Evolutionary conservation across 1,284 basidiomycete species (phyloP).

Genomic region (Marasmius sp.): DNA sequence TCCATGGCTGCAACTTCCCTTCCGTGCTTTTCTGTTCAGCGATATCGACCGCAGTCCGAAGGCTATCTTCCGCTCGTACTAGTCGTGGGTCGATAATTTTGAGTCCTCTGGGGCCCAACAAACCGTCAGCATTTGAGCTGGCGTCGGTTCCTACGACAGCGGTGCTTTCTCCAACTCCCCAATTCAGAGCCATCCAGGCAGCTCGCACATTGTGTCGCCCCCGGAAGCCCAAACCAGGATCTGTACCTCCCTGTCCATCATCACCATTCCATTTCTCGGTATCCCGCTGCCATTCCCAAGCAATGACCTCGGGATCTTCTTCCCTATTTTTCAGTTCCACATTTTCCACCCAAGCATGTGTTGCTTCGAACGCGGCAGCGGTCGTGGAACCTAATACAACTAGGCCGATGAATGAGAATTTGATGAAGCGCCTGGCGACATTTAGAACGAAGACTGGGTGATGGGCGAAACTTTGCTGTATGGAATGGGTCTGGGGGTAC

Average conservation of each 20-base stretch:
- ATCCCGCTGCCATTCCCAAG: slow-evolving; percentile 77
- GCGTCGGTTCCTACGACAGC: slow-evolving; percentile 39
- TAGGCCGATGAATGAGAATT: slow-evolving; percentile 31
- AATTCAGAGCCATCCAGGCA: slow-evolving; percentile 78
- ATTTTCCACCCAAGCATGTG: slow-evolving; percentile 74
- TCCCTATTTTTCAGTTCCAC: slow-evolving; percentile 51
- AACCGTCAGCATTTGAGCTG: slow-evolving; percentile 30
- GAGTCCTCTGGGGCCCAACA: slow-evolving; percentile 35
- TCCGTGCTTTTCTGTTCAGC: slow-evolving; percentile 38
- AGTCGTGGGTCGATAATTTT: slow-evolving; percentile 52
- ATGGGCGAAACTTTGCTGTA: slow-evolving; percentile 30
- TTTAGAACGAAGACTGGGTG: slow-evolving; percentile 31
- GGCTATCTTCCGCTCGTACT: slow-evolving; percentile 52
- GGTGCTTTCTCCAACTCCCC: slow-evolving; percentile 55
- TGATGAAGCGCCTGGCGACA: slow-evolving; percentile 30
- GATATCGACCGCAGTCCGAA: slow-evolving; percentile 50
- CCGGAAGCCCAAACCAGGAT: slow-evolving; percentile 64
- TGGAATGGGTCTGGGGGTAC: slow-evolving; percentile 13
- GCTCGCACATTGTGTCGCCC: slow-evolving; percentile 68
- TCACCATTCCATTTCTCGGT: slow-evolving; percentile 77
- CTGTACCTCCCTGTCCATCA: slow-evolving; percentile 62
- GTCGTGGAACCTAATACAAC: slow-evolving; percentile 25
- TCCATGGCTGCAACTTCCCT: slow-evolving; percentile 46
- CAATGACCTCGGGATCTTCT: slow-evolving; percentile 49
- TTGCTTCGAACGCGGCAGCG: slow-evolving; percentile 37